Percentiles rank a stretch among this genome's conserved stretches.
phyloP scores from a whole-genome alignment of 345 rosid genomes.

The Alliaria petiolata region DNA sequence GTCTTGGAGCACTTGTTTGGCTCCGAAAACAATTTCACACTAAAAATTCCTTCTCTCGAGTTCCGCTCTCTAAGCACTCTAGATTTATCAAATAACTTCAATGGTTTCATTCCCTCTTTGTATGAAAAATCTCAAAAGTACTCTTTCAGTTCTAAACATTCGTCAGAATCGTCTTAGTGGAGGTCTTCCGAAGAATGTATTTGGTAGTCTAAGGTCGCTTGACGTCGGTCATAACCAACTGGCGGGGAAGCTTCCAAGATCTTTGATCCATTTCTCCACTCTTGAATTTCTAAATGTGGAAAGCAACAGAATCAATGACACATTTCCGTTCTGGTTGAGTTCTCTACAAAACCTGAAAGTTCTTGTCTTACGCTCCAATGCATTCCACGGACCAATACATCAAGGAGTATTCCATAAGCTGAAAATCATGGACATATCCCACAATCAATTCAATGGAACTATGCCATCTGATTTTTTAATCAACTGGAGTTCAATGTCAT shows the following conservation, averaged over 20 bases:
- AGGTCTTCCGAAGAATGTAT: background rate
- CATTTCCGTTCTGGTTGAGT: background rate
- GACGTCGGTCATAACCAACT: slow-evolving; percentile 25
- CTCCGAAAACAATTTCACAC: background rate
- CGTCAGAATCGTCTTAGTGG: background rate
- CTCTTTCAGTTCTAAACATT: background rate
- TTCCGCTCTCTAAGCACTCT: background rate
- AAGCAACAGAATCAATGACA: background rate
- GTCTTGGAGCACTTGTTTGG: background rate
- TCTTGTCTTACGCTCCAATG: background rate
- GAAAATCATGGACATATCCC: background rate
- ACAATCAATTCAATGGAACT: background rate
- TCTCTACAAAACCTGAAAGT: background rate
- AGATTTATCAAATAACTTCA: background rate
- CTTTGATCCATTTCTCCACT: background rate
- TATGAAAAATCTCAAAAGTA: background rate
- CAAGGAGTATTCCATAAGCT: background rate
- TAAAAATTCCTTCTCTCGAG: background rate
- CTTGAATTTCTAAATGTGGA: slow-evolving; percentile 13
- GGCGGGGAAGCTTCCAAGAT: slow-evolving; percentile 27
- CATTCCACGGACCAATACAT: background rate
- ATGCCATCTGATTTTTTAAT: background rate
- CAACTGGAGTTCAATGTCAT: background rate
- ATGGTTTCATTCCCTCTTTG: background rate
- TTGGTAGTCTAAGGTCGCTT: slow-evolving; percentile 6